phyloP scores from a whole-genome alignment of 1,284 basidiomycete genomes.

The Anthracocystis panici-leucophaei region DNA sequence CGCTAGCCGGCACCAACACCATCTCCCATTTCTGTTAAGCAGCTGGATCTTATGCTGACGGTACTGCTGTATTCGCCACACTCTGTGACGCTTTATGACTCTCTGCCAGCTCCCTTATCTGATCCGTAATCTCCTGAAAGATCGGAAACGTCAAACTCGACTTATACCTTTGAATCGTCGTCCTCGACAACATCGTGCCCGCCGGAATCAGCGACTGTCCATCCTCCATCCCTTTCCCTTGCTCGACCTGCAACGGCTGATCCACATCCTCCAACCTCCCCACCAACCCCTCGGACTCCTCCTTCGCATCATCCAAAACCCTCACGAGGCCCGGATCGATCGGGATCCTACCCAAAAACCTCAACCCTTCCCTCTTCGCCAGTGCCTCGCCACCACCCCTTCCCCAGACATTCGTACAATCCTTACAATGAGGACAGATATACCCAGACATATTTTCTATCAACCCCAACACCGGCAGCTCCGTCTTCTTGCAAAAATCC shows the following conservation, averaged over 20 bases:
- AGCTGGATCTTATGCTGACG: neutral
- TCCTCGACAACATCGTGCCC: slow-evolving; percentile 57
- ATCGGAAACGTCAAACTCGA: slow-evolving; percentile 64
- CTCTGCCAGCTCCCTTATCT: slow-evolving; percentile 34
- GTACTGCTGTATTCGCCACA: neutral
- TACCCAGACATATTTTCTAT: slow-evolving; percentile 99
- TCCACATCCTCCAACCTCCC: slow-evolving; percentile 23
- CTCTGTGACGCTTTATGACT: slow-evolving; percentile 14
- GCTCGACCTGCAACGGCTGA: slow-evolving; percentile 17
- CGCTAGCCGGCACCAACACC: neutral
- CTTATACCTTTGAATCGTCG: slow-evolving; percentile 62
- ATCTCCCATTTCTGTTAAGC: no score
- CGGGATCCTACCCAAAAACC: slow-evolving; percentile 89
- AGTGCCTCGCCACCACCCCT: slow-evolving; percentile 84
- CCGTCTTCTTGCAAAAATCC: slow-evolving; percentile 89
- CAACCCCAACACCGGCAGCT: slow-evolving; percentile 88
- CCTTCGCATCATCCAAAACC: slow-evolving; percentile 80
- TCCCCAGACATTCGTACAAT: slow-evolving; percentile 94
- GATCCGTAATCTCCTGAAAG: slow-evolving; percentile 60
- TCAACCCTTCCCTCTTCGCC: slow-evolving; percentile 80
- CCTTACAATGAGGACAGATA: slow-evolving; percentile 85
- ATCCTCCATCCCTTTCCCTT: neutral
- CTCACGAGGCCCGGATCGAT: slow-evolving; percentile 92
- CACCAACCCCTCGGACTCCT: slow-evolving; percentile 40
- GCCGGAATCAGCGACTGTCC: slow-evolving; percentile 18